Evolutionary conservation across 306 rosid species (phyloP).

Genomic region (Vigna unguiculata): DNA sequence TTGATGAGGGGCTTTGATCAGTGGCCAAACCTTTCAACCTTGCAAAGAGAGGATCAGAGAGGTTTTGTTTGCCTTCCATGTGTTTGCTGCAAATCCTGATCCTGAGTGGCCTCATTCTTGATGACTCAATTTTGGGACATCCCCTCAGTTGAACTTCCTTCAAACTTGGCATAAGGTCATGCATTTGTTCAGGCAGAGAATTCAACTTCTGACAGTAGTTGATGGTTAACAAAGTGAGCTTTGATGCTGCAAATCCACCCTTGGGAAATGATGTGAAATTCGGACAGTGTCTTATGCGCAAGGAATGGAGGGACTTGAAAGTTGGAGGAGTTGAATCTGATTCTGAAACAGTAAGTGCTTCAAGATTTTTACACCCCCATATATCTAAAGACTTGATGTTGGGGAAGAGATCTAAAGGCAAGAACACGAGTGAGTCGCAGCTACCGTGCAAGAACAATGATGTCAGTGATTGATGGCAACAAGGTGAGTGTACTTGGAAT

Average conservation of each 20-base stretch:
- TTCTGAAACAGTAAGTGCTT: slow-evolving; percentile 39
- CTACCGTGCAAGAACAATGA: slow-evolving; percentile 35
- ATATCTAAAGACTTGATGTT: slow-evolving; percentile 49
- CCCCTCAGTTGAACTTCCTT: slow-evolving; percentile 35
- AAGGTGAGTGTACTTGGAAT: slow-evolving; percentile 32
- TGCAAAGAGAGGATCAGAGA: slow-evolving; percentile 52
- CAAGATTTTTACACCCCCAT: slow-evolving; percentile 43
- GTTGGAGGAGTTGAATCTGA: slow-evolving; percentile 15
- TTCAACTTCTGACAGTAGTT: slow-evolving; percentile 44
- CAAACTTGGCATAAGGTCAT: slow-evolving; percentile 46
- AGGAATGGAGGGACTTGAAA: slow-evolving; percentile 31
- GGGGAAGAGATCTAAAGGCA: slow-evolving; percentile 48
- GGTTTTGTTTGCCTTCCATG: slow-evolving; percentile 52
- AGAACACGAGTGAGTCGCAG: slow-evolving; percentile 45
- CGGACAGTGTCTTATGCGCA: slow-evolving; percentile 46
- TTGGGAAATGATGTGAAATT: slow-evolving; percentile 45
- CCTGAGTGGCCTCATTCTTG: slow-evolving; percentile 39
- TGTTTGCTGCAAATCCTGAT: slow-evolving; percentile 44
- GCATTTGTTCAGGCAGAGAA: slow-evolving; percentile 51
- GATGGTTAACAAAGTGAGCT: slow-evolving; percentile 42
- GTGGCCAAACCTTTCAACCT: slow-evolving; percentile 33
- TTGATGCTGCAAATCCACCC: slow-evolving; percentile 44
- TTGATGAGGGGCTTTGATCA: slow-evolving; percentile 48
- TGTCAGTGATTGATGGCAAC: slow-evolving; percentile 35
- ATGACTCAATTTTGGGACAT: slow-evolving; percentile 50